Evolutionary conservation across 1,284 basidiomycete species (phyloP).

Genomic region (Marasmius fiardii): DNA sequence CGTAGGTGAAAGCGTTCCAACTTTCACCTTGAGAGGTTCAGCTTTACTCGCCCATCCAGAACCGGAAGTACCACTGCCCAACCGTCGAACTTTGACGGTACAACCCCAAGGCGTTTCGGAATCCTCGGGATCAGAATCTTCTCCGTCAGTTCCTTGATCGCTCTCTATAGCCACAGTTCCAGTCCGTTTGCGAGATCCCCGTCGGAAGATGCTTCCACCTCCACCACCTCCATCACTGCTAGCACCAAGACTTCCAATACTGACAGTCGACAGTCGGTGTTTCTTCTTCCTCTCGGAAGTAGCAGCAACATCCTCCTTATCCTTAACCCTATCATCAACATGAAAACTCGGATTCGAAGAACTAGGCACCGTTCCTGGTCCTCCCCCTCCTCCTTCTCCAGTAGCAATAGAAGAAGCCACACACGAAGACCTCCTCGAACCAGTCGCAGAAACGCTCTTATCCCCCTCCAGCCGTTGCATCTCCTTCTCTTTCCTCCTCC

Average conservation of each 20-base stretch:
- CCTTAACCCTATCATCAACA: background rate
- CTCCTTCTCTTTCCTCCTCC: conserved; percentile 17
- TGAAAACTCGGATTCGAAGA: conserved; percentile 8
- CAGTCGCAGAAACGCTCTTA: background rate
- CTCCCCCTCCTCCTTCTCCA: background rate
- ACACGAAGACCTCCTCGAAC: background rate
- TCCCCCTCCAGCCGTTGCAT: conserved; percentile 9
- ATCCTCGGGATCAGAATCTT: conserved; percentile 91
- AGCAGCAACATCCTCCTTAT: background rate
- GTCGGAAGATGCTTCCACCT: background rate
- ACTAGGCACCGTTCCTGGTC: background rate
- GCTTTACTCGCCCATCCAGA: conserved; percentile 6
- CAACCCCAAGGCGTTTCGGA: conserved; percentile 96
- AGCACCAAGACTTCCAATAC: background rate
- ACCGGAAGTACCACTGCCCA: conserved; percentile 18
- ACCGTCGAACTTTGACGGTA: conserved; percentile 53
- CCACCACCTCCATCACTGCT: conserved; percentile 4
- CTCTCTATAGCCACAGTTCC: conserved; percentile 19
- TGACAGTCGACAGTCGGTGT: conserved; percentile 1
- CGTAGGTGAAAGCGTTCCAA: conserved; percentile 84
- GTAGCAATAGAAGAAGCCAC: background rate
- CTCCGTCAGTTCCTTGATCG: conserved; percentile 45
- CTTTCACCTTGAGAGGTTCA: conserved; percentile 43
- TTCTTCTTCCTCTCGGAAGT: conserved; percentile 5
- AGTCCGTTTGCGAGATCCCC: background rate